A percentile compares a stretch with the other conserved stretches of the same genome.
Evolutionary conservation across 192 early-diverging fungal species (phyloP).

Genomic region (Coemansia sp.): DNA sequence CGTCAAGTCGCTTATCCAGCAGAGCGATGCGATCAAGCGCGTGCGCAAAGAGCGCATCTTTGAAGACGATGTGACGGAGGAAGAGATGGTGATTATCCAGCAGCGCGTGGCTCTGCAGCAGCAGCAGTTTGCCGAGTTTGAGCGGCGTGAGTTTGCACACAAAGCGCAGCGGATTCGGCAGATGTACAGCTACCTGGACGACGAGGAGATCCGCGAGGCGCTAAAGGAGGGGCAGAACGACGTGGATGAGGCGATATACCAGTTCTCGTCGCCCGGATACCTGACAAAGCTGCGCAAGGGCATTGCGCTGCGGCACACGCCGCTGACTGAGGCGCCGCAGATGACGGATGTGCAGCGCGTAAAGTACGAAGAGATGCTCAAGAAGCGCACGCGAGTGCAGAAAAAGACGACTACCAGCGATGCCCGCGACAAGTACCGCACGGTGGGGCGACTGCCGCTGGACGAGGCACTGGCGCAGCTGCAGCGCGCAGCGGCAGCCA

Average conservation of each 20-base stretch:
- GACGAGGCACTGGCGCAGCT: conserved; percentile 91
- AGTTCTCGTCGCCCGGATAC: conserved; percentile 77
- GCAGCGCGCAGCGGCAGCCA: conserved; percentile 54
- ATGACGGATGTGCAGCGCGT: conserved; percentile 84
- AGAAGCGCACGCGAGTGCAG: conserved; percentile 75
- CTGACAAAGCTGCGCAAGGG: conserved; percentile 64
- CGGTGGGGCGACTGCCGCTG: conserved; percentile 71
- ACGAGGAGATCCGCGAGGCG: conserved; percentile 84
- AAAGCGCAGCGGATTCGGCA: conserved; percentile 76
- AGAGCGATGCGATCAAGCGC: conserved; percentile 70
- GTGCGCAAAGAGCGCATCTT: conserved; percentile 88
- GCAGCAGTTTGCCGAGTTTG: conserved; percentile 85
- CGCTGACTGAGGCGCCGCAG: conserved; percentile 48
- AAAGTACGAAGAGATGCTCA: conserved; percentile 82
- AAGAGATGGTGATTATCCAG: conserved; percentile 87
- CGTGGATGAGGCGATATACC: conserved; percentile 88
- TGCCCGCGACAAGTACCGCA: conserved; percentile 70
- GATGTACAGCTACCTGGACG: conserved; percentile 73
- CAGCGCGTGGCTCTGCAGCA: conserved; percentile 89
- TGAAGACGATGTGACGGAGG: conserved; percentile 84
- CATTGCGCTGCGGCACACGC: conserved; percentile 67
- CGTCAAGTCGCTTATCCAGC: conserved; percentile 53
- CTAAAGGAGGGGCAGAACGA: conserved; percentile 77
- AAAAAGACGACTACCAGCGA: conserved; percentile 80
- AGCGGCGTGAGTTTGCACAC: conserved; percentile 74